These are phyloP conservation scores for Termitomyces sp. DNA, from an alignment of 768 basidiomycete genomes.

Conservation along the genomic window DNA sequence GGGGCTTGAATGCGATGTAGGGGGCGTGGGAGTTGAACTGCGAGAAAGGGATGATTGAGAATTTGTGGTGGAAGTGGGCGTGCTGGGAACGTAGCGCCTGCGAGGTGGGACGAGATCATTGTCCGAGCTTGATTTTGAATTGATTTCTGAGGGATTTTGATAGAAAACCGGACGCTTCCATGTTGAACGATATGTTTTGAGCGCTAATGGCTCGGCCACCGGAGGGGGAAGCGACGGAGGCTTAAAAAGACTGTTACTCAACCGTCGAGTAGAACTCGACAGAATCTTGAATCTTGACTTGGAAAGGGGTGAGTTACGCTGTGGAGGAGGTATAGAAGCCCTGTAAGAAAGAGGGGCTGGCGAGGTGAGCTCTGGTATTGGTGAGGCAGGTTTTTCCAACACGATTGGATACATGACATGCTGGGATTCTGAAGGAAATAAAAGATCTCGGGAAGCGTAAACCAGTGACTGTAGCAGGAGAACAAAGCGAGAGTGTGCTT, in stretches of 20 bases:
- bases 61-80: constrained; percentile 33
- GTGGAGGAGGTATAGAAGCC: constrained; percentile 8
- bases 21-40: constrained; percentile 11
- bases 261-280: constrained; percentile 15
- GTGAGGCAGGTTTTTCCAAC: constrained; percentile 32
- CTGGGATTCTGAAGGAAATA: constrained; percentile 36
- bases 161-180: constrained; percentile 37
- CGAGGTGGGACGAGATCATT: constrained; percentile 12
- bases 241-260: constrained; percentile 34
- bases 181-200: constrained; percentile 39
- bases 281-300: not conserved
- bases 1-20: constrained; percentile 6
- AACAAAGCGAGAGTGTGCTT: constrained; percentile 70
- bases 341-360: constrained; percentile 65
- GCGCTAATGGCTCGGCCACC: constrained; percentile 35
- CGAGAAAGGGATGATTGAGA: constrained; percentile 12
- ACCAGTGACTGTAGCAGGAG: constrained; percentile 68
- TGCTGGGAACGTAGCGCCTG: constrained; percentile 28
- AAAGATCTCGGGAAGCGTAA: constrained; percentile 45
- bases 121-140: constrained; percentile 5
- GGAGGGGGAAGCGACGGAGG: constrained; percentile 36
- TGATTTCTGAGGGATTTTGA: constrained; percentile 1
- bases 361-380: constrained; percentile 58
- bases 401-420: not conserved
- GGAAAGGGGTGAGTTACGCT: constrained; percentile 3